These are phyloP conservation scores for Exophiala xenobiotica DNA, from an alignment of 2,329 filamentous ascomycete species.

Conservation along the genomic window DNA sequence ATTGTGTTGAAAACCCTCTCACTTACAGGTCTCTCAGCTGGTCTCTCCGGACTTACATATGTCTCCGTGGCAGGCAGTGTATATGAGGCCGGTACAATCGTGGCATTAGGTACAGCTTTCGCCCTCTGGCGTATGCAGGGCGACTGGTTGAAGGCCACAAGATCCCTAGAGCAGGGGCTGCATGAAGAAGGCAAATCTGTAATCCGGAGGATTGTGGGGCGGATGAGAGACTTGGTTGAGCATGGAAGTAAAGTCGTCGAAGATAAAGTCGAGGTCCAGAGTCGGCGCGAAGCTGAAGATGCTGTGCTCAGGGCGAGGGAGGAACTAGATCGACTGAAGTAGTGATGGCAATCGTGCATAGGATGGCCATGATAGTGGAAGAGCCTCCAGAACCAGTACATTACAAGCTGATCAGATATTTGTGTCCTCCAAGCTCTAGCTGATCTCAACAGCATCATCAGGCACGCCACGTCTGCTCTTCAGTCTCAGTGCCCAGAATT, in stretches of 20 bases:
- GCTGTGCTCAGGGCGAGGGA: constrained; percentile 48
- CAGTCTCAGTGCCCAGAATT: constrained; percentile 57
- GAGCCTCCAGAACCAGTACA: too few relatives aligned
- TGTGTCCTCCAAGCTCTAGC: neutral
- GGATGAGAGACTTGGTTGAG: constrained; percentile 48
- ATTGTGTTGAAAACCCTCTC: constrained; percentile 73
- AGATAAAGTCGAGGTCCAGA: constrained; percentile 35
- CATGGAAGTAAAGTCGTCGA: constrained; percentile 42
- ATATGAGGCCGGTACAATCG: constrained; percentile 61
- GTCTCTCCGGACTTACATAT: constrained; percentile 57
- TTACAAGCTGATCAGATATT: too few relatives aligned
- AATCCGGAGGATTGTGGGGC: constrained; percentile 54
- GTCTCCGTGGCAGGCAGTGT: constrained; percentile 52
- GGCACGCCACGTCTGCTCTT: constrained; percentile 47
- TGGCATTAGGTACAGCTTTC: constrained; percentile 58
- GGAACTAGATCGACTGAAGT: constrained; percentile 38
- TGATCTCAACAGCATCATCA: constrained; percentile 33
- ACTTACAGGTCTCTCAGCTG: constrained; percentile 57
- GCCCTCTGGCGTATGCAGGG: constrained; percentile 58
- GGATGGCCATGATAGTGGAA: too few relatives aligned
- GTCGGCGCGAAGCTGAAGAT: constrained; percentile 43
- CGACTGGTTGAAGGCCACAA: constrained; percentile 56
- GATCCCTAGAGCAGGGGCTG: constrained; percentile 53
- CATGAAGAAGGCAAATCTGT: constrained; percentile 59
- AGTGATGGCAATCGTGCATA: constrained; percentile 3